Evolutionary conservation across 805 yeast genomes (phyloP).

Genomic region (Phaffomyces antillensis): DNA sequence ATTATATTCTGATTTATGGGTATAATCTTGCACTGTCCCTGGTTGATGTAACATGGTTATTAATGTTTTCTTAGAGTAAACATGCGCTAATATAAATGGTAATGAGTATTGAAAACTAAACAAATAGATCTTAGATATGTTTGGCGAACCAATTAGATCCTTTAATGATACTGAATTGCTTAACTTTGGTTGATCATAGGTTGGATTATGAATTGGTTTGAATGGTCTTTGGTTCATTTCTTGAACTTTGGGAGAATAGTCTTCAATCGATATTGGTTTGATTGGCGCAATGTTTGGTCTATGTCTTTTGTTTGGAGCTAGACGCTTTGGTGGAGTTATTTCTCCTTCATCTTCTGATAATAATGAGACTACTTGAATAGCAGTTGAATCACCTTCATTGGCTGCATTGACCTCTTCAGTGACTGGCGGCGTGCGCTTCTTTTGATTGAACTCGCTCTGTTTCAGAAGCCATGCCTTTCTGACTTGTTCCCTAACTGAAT

Average conservation of each 20-base stretch:
- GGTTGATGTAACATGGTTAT: slow-evolving; percentile 26
- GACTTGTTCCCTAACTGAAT: not conserved
- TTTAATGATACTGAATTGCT: slow-evolving; percentile 20
- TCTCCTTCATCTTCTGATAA: slow-evolving; percentile 3
- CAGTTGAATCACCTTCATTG: not conserved
- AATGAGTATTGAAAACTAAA: slow-evolving; percentile 44
- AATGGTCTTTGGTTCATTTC: slow-evolving; percentile 9
- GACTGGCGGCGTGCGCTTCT: not conserved
- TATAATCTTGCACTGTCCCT: slow-evolving; percentile 23
- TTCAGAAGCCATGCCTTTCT: too few species aligned
- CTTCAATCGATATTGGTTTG: too few species aligned
- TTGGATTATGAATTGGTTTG: slow-evolving; percentile 15
- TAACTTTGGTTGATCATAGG: slow-evolving; percentile 12
- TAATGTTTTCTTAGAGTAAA: slow-evolving; percentile 1
- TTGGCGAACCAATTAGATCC: slow-evolving; percentile 28
- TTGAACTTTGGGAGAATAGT: too few species aligned
- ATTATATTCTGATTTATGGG: slow-evolving; percentile 6
- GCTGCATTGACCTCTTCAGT: slow-evolving; percentile 8
- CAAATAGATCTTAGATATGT: slow-evolving; percentile 32
- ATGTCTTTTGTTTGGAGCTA: not conserved
- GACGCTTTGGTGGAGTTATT: not conserved
- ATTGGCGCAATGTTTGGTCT: not conserved
- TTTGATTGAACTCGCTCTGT: too few species aligned
- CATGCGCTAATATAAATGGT: slow-evolving; percentile 28
- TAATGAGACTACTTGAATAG: not conserved